Evolutionary conservation across 768 basidiomycete genomes (phyloP).

Genomic region (Symmetrospora coprosmae): DNA sequence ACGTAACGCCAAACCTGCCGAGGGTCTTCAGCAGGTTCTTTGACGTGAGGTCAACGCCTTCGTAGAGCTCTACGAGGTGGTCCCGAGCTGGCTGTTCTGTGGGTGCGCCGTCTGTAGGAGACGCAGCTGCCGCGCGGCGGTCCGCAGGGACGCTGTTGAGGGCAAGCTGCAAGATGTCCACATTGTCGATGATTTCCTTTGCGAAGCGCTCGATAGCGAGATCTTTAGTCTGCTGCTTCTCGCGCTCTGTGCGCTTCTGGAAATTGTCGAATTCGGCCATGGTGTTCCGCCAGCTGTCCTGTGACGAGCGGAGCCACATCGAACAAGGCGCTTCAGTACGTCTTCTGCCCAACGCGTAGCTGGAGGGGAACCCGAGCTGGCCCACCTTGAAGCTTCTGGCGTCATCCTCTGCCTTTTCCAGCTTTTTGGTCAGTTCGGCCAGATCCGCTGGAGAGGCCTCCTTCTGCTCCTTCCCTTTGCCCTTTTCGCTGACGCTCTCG

Average conservation of each 20-base stretch:
- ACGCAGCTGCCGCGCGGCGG: slow-evolving; percentile 32
- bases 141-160: slow-evolving; percentile 49
- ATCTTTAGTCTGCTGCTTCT: slow-evolving; percentile 81
- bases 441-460: neutral
- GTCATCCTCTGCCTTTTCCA: slow-evolving; percentile 68
- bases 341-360: neutral
- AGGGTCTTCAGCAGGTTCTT: slow-evolving; percentile 76
- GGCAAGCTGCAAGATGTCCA: slow-evolving; percentile 75
- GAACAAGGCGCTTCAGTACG: neutral
- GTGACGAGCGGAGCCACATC: slow-evolving; percentile 17
- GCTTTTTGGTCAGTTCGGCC: slow-evolving; percentile 40
- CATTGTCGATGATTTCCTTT: slow-evolving; percentile 38
- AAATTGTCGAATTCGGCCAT: slow-evolving; percentile 93
- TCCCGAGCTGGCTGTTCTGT: slow-evolving; percentile 36
- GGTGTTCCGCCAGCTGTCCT: slow-evolving; percentile 79
- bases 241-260: slow-evolving; percentile 75
- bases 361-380: slow-evolving; percentile 12
- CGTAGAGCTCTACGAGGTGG: slow-evolving; percentile 44
- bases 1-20: slow-evolving; percentile 77
- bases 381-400: slow-evolving; percentile 71
- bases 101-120: slow-evolving; percentile 36
- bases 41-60: slow-evolving; percentile 83
- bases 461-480: neutral
- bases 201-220: slow-evolving; percentile 89
- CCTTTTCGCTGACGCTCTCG: neutral